phyloP scores from a whole-genome alignment of 139 green algal genomes.

The Picochlorum sp. region DNA sequence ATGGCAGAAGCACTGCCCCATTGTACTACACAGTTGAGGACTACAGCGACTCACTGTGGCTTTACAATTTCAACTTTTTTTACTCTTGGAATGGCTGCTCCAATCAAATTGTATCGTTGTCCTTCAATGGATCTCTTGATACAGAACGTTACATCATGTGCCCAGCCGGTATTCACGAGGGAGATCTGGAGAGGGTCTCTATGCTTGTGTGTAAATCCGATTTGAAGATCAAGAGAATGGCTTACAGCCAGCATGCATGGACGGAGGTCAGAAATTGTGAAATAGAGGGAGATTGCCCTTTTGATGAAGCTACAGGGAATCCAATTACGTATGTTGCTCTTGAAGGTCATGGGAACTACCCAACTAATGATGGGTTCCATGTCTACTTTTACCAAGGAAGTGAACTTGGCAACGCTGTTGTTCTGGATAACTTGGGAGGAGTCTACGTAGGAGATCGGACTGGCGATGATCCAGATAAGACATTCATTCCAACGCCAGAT shows the following conservation, averaged over 20 bases:
- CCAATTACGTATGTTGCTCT: neutral
- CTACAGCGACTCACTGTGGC: neutral
- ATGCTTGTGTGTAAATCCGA: slow-evolving; percentile 17
- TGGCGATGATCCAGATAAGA: neutral
- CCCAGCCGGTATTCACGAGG: slow-evolving; percentile 16
- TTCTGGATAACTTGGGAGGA: slow-evolving; percentile 15
- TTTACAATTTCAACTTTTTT: slow-evolving; percentile 16
- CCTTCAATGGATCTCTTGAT: neutral
- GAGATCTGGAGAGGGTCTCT: slow-evolving; percentile 13
- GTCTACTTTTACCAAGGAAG: slow-evolving; percentile 1
- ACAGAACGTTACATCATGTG: slow-evolving; percentile 6
- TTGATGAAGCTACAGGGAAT: slow-evolving; percentile 1
- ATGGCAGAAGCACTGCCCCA: neutral
- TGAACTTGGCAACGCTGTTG: neutral
- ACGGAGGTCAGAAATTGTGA: slow-evolving; percentile 18
- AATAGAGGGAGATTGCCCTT: slow-evolving; percentile 6
- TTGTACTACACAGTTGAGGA: slow-evolving; percentile 1
- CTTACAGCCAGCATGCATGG: slow-evolving; percentile 20
- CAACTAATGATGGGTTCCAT: neutral
- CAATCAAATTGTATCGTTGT: slow-evolving; percentile 12
- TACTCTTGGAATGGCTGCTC: slow-evolving; percentile 13
- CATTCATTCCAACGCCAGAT: slow-evolving; percentile 3
- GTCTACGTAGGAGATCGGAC: slow-evolving; percentile 15
- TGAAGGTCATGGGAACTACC: slow-evolving; percentile 17
- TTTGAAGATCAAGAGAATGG: slow-evolving; percentile 2